A percentile compares a stretch with the other conserved stretches of the same genome.
Conservation (phyloP, 441 rosid species). For the Hura crepitans region DNA sequence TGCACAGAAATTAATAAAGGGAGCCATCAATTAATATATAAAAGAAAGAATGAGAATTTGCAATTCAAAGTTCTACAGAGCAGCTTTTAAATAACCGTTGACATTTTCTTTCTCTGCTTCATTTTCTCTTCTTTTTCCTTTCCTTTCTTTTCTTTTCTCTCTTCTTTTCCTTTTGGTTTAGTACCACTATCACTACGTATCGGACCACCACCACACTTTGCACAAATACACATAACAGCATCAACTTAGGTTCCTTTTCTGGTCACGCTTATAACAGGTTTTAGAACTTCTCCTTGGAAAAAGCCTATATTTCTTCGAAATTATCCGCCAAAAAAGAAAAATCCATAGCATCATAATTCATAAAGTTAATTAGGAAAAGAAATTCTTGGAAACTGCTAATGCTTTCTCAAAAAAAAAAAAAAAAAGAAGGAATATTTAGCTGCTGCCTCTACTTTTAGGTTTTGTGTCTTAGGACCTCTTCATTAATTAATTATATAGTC, state of each 20-base stretch:
- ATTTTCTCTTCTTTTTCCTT: slow-evolving; percentile 1
- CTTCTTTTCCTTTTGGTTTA: slow-evolving; percentile 26
- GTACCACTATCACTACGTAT: slow-evolving; percentile 24
- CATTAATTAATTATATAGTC: not conserved
- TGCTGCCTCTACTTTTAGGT: not conserved
- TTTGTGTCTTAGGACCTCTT: not conserved
- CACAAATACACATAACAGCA: slow-evolving; percentile 41
- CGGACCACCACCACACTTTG: slow-evolving; percentile 64
- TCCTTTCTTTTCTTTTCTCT: not conserved
- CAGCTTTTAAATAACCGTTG: too few species aligned
- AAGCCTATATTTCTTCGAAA: slow-evolving; percentile 29
- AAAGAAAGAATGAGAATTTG: slow-evolving; percentile 17
- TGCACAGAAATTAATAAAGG: slow-evolving; percentile 52
- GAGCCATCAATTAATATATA: slow-evolving; percentile 21
- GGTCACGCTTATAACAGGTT: slow-evolving; percentile 40
- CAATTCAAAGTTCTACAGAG: too few species aligned
- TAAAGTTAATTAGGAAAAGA: slow-evolving; percentile 30
- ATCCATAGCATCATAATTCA: too few species aligned
- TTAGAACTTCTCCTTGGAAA: too few species aligned
- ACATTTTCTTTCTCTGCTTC: slow-evolving; percentile 40
- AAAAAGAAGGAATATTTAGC: not conserved
- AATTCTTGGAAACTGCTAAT: slow-evolving; percentile 40
- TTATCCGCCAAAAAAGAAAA: too few species aligned
- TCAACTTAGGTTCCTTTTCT: slow-evolving; percentile 39
- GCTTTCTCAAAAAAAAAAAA: not conserved